Conservation (phyloP, 2,329 filamentous ascomycete genomes). For the Botrytis sinoallii region DNA sequence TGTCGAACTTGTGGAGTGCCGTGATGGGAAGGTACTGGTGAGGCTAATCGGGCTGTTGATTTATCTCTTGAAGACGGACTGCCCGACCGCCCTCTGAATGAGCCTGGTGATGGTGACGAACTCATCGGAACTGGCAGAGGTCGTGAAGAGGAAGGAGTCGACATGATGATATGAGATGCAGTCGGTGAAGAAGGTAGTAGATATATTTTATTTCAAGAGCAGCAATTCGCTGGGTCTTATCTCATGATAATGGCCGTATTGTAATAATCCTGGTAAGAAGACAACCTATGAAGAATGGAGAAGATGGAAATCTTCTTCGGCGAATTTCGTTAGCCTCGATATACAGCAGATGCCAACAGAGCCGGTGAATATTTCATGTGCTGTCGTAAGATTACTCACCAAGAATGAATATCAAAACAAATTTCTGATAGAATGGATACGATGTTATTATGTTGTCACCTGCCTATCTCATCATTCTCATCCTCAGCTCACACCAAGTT, state of each 20-base stretch:
- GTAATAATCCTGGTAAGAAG: conserved; percentile 11
- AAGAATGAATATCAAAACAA: not conserved
- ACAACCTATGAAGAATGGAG: not conserved
- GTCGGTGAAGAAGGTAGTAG: conserved; percentile 11
- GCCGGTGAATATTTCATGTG: not conserved
- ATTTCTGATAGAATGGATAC: not conserved
- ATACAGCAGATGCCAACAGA: not conserved
- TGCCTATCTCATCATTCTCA: not conserved
- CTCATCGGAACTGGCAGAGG: conserved; percentile 44
- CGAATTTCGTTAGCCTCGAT: conserved; percentile 2
- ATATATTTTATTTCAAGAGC: not conserved
- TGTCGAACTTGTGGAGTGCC: conserved; percentile 50
- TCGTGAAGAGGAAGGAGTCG: conserved; percentile 37
- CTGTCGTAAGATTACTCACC: not conserved
- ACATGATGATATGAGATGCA: conserved; percentile 30
- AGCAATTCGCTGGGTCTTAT: conserved; percentile 16
- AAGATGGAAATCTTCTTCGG: not conserved
- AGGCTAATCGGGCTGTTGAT: conserved; percentile 59
- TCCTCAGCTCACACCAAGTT: not conserved
- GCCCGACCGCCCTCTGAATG: conserved; percentile 39
- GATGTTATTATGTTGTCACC: not conserved
- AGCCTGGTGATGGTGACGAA: conserved; percentile 42
- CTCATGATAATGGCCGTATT: conserved; percentile 18
- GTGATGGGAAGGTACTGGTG: conserved; percentile 49
- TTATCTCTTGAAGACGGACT: conserved; percentile 47